Evolutionary conservation across 2,329 filamentous ascomycete genomes (phyloP).

Genomic region (Fusarium circinatum): DNA sequence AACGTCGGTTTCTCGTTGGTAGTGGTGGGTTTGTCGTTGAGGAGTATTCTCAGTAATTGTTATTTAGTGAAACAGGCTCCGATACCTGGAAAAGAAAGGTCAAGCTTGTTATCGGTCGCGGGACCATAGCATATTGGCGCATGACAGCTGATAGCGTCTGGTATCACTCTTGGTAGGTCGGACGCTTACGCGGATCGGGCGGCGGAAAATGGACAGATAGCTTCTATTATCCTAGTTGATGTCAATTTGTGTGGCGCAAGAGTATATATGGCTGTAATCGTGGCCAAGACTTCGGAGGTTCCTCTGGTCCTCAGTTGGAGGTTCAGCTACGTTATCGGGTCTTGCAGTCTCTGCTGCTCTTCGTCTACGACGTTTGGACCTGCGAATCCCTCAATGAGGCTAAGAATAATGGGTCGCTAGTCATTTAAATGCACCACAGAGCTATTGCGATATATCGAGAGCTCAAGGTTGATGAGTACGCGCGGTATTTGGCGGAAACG

Average conservation of each 20-base stretch:
- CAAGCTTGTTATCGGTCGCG: background rate
- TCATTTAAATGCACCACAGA: too few species aligned
- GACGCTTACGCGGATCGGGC: background rate
- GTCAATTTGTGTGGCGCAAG: background rate
- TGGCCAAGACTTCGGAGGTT: background rate
- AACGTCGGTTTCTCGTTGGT: background rate
- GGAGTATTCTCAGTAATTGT: accelerated
- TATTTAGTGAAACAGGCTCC: too few species aligned
- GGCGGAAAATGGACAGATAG: background rate
- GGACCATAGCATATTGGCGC: accelerated
- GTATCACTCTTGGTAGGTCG: accelerated
- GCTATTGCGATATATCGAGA: too few species aligned
- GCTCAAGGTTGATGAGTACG: too few species aligned
- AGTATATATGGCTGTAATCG: background rate
- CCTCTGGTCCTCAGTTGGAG: background rate
- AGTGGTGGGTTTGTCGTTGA: background rate
- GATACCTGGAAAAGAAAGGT: background rate
- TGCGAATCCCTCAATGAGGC: accelerated
- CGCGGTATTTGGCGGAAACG: background rate
- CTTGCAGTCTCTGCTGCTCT: background rate
- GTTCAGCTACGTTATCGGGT: accelerated
- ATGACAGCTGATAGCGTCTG: background rate
- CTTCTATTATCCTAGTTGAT: background rate
- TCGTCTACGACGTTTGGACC: background rate
- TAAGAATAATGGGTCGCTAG: background rate